Evolutionary conservation across 257 asterid genomes (phyloP), one percentile per base, ranked within the genome.

Genomic region (Plantago major): DNA sequence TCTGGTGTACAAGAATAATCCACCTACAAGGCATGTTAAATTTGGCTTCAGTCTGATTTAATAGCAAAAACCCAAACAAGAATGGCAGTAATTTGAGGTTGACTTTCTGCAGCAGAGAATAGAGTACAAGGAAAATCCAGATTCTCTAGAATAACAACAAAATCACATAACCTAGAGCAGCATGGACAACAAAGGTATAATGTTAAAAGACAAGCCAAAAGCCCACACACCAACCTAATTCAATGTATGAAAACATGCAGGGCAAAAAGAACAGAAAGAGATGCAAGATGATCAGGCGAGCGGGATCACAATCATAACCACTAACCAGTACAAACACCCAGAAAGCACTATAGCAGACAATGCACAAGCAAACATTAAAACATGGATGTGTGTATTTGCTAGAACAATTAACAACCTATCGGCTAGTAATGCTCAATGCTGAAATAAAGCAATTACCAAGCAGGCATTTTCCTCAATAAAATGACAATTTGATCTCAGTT

Each of bases 1-100:
- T 88, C 89, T 0, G 94, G 94, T 10, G 87, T 88, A 69, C 96
- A 88, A 48, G 91, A 61, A 71, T 88, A 88, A 60, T 88, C 96
- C 81, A 81, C 95, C 92, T 85, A 64, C 4, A 72, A 63, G 61
- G 46, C 60, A 55, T 3, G 16, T 30, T 14, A 5, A 11, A 4
- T 5, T 9, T 13, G 11, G 18, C 10, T 13, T 10, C n/a, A 44
- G n/a, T 10, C 48, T 10, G n/a, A 0, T 44, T 6, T 44, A 44
- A 44, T 10, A 44, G 48, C 48, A 44, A 13, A 8, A 44, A 13
- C 48, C 48, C 7, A 3, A 10, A 6, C 12, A 44, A 10, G 48
- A 3, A 44, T 13, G 9, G 9, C 12, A 10, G 48, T 13, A 44
- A 44, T 44, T 15, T 10, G 19, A 48, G 9, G 16, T 6, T n/a